A percentile compares a stretch with the other conserved stretches of the same genome.
These are phyloP conservation scores for Globisporangium takayamanum DNA, from an alignment of 352 stramenopile species.

Conservation along the genomic window DNA sequence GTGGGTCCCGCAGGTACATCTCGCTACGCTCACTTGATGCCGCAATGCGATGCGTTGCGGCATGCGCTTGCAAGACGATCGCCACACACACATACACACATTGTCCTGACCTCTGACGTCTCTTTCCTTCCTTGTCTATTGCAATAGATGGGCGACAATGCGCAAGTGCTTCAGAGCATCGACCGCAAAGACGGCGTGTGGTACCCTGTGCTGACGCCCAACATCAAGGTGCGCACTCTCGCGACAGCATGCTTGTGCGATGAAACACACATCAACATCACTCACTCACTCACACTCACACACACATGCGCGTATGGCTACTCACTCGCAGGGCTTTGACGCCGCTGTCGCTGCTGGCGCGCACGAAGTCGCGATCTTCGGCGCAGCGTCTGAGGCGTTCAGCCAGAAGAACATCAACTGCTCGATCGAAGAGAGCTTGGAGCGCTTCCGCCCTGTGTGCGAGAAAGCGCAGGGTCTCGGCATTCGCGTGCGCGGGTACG, in stretches of 20 bases:
- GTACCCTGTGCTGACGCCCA: conserved; percentile 92
- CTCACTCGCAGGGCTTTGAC: conserved; percentile 71
- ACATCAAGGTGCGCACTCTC: conserved; percentile 71
- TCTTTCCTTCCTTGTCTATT: conserved; percentile 2
- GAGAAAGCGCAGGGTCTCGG: conserved; percentile 71
- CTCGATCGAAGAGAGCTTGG: conserved; percentile 92
- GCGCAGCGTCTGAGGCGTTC: conserved; percentile 93
- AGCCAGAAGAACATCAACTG: conserved; percentile 97
- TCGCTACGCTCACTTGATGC: too few relatives aligned
- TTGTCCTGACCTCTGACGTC: not conserved
- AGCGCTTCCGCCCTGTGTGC: conserved; percentile 88
- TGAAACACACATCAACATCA: too few relatives aligned
- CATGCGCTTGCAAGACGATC: too few relatives aligned
- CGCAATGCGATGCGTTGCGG: not conserved
- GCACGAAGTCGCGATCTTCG: conserved; percentile 95
- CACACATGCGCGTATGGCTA: not conserved
- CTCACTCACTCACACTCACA: not conserved
- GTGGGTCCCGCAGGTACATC: conserved; percentile 90
- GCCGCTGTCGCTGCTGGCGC: conserved; percentile 74
- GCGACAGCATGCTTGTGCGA: not conserved
- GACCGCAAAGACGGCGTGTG: conserved; percentile 62
- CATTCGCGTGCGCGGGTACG: conserved; percentile 87
- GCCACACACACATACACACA: not conserved
- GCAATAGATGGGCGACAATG: conserved; percentile 90
- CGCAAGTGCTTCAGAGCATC: conserved; percentile 85